Conservation (phyloP, 495 filamentous ascomycete genomes). For the Tetracladium marchalianum region DNA sequence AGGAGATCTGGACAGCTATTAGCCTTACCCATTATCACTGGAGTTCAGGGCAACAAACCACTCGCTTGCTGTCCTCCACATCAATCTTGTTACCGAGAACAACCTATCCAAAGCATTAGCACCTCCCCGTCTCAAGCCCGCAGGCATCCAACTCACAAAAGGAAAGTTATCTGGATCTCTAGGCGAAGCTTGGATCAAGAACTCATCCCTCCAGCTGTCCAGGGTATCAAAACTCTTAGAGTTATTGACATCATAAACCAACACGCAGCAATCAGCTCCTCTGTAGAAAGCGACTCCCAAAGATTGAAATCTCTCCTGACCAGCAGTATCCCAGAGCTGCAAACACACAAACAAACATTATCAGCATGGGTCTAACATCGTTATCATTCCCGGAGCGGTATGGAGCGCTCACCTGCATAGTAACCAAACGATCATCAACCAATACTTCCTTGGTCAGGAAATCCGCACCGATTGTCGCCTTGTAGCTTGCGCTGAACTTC, state of each 20-base stretch:
- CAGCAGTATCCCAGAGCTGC: constrained; percentile 96
- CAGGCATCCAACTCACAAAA: constrained; percentile 58
- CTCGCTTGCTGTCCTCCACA: constrained; percentile 89
- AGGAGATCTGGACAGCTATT: constrained; percentile 54
- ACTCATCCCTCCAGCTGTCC: constrained; percentile 98
- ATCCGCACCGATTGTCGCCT: constrained; percentile 97
- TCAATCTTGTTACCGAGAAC: constrained; percentile 99
- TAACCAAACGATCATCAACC: constrained; percentile 93
- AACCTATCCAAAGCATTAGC: constrained; percentile 38
- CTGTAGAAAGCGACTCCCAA: constrained; percentile 97
- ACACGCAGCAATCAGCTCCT: constrained; percentile 95
- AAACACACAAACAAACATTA: constrained; percentile 11
- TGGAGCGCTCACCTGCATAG: constrained; percentile 74
- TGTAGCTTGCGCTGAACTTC: constrained; percentile 99
- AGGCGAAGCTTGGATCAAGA: constrained; percentile 93
- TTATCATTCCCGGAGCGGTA: not conserved
- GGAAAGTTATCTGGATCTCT: constrained; percentile 96
- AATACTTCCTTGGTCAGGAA: constrained; percentile 98
- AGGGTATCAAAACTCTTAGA: constrained; percentile 97
- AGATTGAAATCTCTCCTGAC: constrained; percentile 96
- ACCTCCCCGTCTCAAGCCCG: not conserved
- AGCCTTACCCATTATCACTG: not conserved
- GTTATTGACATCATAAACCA: constrained; percentile 99
- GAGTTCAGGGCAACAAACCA: constrained; percentile 39
- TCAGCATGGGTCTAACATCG: not conserved